A percentile compares a stretch with the other conserved stretches of the same genome.
These are phyloP conservation scores for Penicillium aurantiogriseum DNA, from an alignment of 2,329 filamentous ascomycete genomes.

Conservation along the genomic window DNA sequence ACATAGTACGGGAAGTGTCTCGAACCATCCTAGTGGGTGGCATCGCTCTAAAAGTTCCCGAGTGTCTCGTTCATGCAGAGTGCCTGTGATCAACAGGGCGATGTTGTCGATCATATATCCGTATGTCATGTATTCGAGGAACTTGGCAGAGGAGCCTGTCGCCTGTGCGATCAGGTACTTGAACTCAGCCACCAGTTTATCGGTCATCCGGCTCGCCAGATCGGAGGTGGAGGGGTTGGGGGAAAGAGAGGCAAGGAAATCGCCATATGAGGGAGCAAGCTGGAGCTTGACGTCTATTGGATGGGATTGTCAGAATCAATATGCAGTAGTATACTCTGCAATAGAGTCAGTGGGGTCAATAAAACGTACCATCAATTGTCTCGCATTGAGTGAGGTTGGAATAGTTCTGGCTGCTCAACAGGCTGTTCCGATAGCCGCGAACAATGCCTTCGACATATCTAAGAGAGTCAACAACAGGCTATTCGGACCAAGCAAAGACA, in stretches of 20 bases:
- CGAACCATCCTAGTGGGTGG: conserved; percentile 97
- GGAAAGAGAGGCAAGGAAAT: conserved; percentile 89
- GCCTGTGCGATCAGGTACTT: conserved; percentile 93
- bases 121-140: conserved; percentile 98
- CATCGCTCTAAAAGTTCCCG: conserved; percentile 92
- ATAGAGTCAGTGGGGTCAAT: not conserved
- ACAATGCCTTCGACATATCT: conserved; percentile 98
- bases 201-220: conserved; percentile 91
- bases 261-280: conserved; percentile 92
- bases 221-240: conserved; percentile 96
- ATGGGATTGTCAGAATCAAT: conserved; percentile 4
- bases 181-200: conserved; percentile 97
- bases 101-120: conserved; percentile 99
- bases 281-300: conserved; percentile 89
- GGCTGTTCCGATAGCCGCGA: conserved; percentile 90
- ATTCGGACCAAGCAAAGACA: not conserved
- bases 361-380: conserved; percentile 76
- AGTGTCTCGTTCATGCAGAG: conserved; percentile 94
- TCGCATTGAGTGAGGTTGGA: conserved; percentile 96
- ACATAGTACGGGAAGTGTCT: conserved; percentile 96
- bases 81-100: conserved; percentile 94
- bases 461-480: conserved; percentile 20
- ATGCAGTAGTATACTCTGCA: not conserved
- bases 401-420: conserved; percentile 88
- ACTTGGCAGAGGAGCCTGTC: conserved; percentile 84